Base-by-base conservation (phyloP, 2,329 filamentous ascomycete species). In the Phaeomoniella chlamydospora region DNA sequence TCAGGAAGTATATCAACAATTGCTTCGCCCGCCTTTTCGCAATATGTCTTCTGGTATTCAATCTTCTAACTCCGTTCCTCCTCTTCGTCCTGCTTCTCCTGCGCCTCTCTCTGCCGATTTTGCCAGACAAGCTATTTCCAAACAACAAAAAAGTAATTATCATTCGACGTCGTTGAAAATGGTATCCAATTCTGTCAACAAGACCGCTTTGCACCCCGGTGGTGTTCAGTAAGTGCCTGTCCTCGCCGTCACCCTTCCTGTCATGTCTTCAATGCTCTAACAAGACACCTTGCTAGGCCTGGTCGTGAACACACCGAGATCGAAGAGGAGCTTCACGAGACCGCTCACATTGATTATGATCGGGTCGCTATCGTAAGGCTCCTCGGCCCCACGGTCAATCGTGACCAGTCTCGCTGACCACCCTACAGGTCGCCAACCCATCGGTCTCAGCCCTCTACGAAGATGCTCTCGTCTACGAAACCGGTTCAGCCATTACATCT, bases 331-430 rank as follows among this genome's bases (percentile, higher is more conserved):
- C 81, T 98, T 43, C 87, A 96, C 64, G 85, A 94, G 64, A 86
- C 80, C 56, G 90, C 90, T 49, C 88, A 98, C 72, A 98, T 98
- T 56, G 90, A 98, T 72, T 98, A 96, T 61, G 83, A 96, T 65
- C 82, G 86, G 56, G 90, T 98, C 54, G 84, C 90, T 45, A 98
- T 98, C 70, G 87, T 93, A 73, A 61, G 83, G 58, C 29, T 31
- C 19, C 30, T 10, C 16, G n/a, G n/a, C n/a, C n/a, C n/a, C n/a
- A n/a, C n/a, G n/a, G n/a, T n/a, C n/a, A n/a, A n/a, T n/a, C n/a
- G n/a, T n/a, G n/a, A n/a, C n/a, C n/a, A n/a, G n/a, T n/a, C n/a
- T n/a, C n/a, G n/a, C n/a, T n/a, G n/a, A n/a, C n/a, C n/a, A n/a
- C n/a, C n/a, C 14, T 18, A 30, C 49, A 77, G 72, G 70, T 78